phyloP scores from a whole-genome alignment of 2,329 filamentous ascomycete species.

The Epichloe sp. region DNA sequence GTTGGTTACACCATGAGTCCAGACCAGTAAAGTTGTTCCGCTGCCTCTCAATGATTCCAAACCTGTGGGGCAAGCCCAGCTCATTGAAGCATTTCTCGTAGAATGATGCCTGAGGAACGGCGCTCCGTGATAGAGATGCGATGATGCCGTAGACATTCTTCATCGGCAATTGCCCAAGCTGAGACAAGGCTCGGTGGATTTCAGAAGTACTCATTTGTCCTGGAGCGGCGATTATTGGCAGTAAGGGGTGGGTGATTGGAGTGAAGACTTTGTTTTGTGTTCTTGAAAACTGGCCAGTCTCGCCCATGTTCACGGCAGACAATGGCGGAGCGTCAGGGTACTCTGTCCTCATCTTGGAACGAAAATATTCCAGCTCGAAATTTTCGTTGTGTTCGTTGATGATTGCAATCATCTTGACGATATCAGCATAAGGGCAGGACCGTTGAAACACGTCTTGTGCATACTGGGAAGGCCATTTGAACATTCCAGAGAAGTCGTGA shows the following conservation, averaged over 20 bases:
- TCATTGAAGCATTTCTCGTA: constrained; percentile 77
- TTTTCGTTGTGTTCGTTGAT: constrained; percentile 74
- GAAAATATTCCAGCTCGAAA: constrained; percentile 82
- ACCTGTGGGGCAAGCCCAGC: constrained; percentile 73
- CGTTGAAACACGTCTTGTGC: constrained; percentile 60
- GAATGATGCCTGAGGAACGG: constrained; percentile 65
- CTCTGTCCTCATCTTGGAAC: constrained; percentile 58
- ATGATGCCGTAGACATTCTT: constrained; percentile 72
- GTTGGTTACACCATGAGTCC: constrained; percentile 58
- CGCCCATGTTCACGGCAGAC: constrained; percentile 78
- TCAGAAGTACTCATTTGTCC: constrained; percentile 77
- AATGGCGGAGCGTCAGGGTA: constrained; percentile 59
- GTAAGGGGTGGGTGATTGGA: constrained; percentile 72
- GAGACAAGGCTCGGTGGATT: constrained; percentile 67
- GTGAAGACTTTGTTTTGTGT: constrained; percentile 79
- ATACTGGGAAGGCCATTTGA: constrained; percentile 67
- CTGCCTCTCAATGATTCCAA: constrained; percentile 60
- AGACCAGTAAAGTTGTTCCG: constrained; percentile 51
- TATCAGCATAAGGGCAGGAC: constrained; percentile 64
- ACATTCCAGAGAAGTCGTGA: constrained; percentile 74
- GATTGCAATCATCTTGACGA: constrained; percentile 84
- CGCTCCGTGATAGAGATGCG: constrained; percentile 47
- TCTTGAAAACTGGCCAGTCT: constrained; percentile 72
- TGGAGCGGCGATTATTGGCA: constrained; percentile 74
- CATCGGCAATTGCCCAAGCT: constrained; percentile 68